These are phyloP conservation scores for Moniliophthora roreri DNA, from an alignment of 1,284 basidiomycete genomes.

Conservation along the genomic window DNA sequence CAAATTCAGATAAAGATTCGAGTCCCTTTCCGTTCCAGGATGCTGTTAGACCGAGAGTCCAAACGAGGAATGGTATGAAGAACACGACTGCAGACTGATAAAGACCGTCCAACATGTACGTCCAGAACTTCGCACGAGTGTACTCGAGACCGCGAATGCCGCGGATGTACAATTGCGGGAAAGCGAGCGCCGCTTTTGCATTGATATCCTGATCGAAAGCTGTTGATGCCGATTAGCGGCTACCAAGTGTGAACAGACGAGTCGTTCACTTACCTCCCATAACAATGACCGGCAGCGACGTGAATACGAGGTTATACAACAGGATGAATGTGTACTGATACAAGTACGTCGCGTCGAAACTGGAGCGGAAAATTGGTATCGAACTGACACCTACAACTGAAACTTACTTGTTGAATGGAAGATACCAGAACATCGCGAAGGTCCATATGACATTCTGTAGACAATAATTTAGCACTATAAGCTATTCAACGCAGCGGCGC, in stretches of 20 bases:
- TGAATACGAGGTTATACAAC: conserved; percentile 91
- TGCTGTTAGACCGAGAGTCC: conserved; percentile 59
- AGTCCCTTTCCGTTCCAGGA: conserved; percentile 78
- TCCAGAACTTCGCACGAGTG: conserved; percentile 90
- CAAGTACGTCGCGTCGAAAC: conserved; percentile 93
- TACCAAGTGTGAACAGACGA: conserved; percentile 9
- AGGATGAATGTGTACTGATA: conserved; percentile 96
- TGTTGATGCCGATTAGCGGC: conserved; percentile 28
- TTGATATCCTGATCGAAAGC: conserved; percentile 97
- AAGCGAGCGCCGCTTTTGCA: conserved; percentile 85
- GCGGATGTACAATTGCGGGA: conserved; percentile 91
- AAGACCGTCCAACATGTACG: conserved; percentile 92
- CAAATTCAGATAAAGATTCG: conserved; percentile 84
- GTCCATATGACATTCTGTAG: conserved; percentile 87
- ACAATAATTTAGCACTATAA: conserved; percentile 9
- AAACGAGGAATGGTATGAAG: conserved; percentile 86
- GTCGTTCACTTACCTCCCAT: conserved; percentile 68
- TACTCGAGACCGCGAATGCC: conserved; percentile 94
- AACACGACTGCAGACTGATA: conserved; percentile 92
- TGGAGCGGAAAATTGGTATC: conserved; percentile 28
- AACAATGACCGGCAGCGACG: conserved; percentile 88
- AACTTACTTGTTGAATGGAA: conserved; percentile 81
- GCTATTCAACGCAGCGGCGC: not conserved
- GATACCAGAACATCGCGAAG: conserved; percentile 92
- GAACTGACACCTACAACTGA: not conserved